These are phyloP conservation scores for Chlorella sorokiniana DNA, from an alignment of 139 green algal species.

Conservation along the genomic window DNA sequence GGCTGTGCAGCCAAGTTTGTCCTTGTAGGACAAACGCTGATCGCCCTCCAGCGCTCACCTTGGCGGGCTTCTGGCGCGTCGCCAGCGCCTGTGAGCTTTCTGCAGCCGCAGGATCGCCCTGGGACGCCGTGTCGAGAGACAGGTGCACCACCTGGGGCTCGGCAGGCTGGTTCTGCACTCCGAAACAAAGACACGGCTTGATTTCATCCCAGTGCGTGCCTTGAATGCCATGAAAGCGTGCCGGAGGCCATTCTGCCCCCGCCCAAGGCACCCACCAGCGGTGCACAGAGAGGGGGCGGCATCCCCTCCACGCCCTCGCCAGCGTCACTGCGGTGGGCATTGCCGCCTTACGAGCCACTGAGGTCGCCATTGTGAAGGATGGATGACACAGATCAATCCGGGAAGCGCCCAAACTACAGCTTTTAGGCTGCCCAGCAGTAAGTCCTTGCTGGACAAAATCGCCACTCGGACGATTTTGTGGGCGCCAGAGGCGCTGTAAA, in stretches of 20 bases:
- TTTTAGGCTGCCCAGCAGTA: too few relatives aligned
- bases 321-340: not conserved
- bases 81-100: not conserved
- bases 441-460: too few relatives aligned
- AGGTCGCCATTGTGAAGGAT: conserved; percentile 1
- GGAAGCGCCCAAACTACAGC: too few relatives aligned
- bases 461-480: too few relatives aligned
- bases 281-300: not conserved
- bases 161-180: not conserved
- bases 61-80: too few relatives aligned
- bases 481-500: too few relatives aligned
- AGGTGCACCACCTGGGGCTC: not conserved
- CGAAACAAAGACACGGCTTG: not conserved
- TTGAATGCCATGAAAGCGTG: not conserved
- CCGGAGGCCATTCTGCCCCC: not conserved
- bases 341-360: not conserved
- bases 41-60: too few relatives aligned
- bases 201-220: not conserved
- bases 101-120: not conserved
- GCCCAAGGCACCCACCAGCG: not conserved
- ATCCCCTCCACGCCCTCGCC: conserved; percentile 7
- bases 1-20: too few relatives aligned
- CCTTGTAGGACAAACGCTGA: too few relatives aligned
- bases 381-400: not conserved
- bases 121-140: not conserved